Conservation (phyloP, 2,329 filamentous ascomycete genomes). For the Epichloe amarillans region DNA sequence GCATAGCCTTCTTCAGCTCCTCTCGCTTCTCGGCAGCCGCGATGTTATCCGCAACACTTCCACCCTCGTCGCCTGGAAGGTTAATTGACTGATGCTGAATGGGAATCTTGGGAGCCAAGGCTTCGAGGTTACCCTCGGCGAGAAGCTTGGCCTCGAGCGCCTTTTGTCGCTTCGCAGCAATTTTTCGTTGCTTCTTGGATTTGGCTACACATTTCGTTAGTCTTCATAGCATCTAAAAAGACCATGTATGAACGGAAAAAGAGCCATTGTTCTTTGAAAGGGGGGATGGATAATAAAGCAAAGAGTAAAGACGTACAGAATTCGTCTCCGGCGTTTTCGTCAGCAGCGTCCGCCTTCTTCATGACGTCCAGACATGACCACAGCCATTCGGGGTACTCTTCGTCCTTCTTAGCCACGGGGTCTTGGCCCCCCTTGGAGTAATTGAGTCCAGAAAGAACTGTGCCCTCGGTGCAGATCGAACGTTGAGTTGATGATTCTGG, state of each 20-base stretch:
- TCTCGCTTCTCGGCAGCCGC: slow-evolving; percentile 38
- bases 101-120: slow-evolving; percentile 55
- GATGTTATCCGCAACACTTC: slow-evolving; percentile 30
- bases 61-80: slow-evolving; percentile 40
- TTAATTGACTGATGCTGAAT: slow-evolving; percentile 68
- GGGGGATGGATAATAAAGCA: no score
- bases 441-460: slow-evolving; percentile 59
- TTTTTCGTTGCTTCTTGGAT: slow-evolving; percentile 66
- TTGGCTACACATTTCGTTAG: slow-evolving; percentile 42
- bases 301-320: slow-evolving; percentile 50
- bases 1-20: slow-evolving; percentile 57
- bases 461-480: slow-evolving; percentile 53
- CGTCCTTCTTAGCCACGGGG: slow-evolving; percentile 59
- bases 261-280: not conserved
- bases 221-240: not conserved
- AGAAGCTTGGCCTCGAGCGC: slow-evolving; percentile 43
- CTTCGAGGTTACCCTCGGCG: slow-evolving; percentile 51
- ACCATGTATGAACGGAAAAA: not conserved
- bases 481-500: slow-evolving; percentile 18
- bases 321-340: slow-evolving; percentile 52
- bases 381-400: slow-evolving; percentile 69
- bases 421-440: slow-evolving; percentile 62
- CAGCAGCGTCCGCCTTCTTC: slow-evolving; percentile 38
- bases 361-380: slow-evolving; percentile 57
- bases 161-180: slow-evolving; percentile 53